These are phyloP conservation scores for Zizania latifolia DNA, from an alignment of 176 grass and related monocot species.

Conservation along the genomic window DNA sequence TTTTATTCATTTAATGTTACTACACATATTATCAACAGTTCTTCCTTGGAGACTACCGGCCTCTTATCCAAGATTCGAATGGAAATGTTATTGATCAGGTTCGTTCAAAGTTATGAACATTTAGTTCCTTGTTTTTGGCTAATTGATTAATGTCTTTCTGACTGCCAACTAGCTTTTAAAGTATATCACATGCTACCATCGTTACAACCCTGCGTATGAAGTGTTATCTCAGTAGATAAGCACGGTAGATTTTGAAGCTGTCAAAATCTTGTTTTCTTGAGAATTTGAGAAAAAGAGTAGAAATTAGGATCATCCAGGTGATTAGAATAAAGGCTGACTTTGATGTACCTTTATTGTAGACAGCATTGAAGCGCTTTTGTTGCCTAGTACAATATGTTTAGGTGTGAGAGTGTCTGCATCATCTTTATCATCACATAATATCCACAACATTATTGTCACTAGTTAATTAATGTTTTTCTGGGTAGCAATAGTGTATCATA, in stretches of 20 bases:
- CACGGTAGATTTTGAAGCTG: too few relatives aligned
- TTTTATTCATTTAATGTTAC: conserved; percentile 18
- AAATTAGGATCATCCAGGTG: neutral
- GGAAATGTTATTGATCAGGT: conserved; percentile 91
- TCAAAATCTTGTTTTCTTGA: too few relatives aligned
- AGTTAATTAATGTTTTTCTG: neutral
- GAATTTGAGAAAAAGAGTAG: too few relatives aligned
- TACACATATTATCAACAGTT: conserved; percentile 47
- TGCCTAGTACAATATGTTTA: neutral
- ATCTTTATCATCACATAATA: neutral
- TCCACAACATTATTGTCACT: neutral
- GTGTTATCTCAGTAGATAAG: too few relatives aligned
- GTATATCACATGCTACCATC: neutral
- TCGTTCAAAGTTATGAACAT: conserved; percentile 12
- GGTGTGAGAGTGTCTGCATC: neutral
- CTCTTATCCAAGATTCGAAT: conserved; percentile 71
- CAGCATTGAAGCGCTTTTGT: neutral
- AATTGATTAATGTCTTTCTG: neutral
- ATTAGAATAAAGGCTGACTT: neutral
- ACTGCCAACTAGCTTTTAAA: neutral
- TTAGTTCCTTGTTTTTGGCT: neutral
- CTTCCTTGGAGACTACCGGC: conserved; percentile 97
- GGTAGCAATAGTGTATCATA: neutral
- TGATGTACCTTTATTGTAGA: neutral
- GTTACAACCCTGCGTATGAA: too few relatives aligned